Conservation (phyloP, 495 filamentous ascomycete species). For the Penicillium dipodomyicola region DNA sequence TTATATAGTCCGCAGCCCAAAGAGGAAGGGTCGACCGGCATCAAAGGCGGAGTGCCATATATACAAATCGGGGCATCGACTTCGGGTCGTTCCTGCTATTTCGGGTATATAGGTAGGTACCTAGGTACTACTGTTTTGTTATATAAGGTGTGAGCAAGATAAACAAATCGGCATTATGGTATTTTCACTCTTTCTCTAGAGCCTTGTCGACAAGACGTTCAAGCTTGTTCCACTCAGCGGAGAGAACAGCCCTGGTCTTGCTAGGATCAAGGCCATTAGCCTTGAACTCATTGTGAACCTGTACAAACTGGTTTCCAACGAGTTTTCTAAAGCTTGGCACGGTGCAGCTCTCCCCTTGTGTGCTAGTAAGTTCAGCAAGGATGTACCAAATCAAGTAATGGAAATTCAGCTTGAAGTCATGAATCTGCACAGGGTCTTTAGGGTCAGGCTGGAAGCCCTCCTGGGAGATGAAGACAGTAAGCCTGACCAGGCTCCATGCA, state of each 20-base stretch:
- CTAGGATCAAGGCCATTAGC: slow-evolving; percentile 33
- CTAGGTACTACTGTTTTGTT: not conserved
- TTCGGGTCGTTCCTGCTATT: not conserved
- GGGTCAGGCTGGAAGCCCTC: slow-evolving; percentile 22
- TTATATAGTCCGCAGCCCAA: not conserved
- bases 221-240: slow-evolving; percentile 39
- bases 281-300: slow-evolving; percentile 35
- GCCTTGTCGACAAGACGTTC: slow-evolving; percentile 28
- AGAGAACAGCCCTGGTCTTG: slow-evolving; percentile 23
- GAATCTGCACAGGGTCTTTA: slow-evolving; percentile 18
- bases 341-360: slow-evolving; percentile 33
- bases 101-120: not conserved
- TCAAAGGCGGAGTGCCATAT: not conserved
- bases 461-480: slow-evolving; percentile 39
- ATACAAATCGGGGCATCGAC: not conserved
- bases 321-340: slow-evolving; percentile 39
- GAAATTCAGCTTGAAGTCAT: slow-evolving; percentile 30
- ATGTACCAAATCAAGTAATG: slow-evolving; percentile 39
- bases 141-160: not conserved
- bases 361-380: slow-evolving; percentile 41
- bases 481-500: slow-evolving; percentile 40
- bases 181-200: slow-evolving; percentile 26
- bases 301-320: slow-evolving; percentile 30
- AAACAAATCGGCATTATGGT: not conserved
- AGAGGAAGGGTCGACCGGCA: not conserved